Conservation (phyloP, 176 grass and related monocot genomes). For the Hordeum vulgare region MorexV3_pseudomolecules_assembly NC_058519.1:54561445-54561944, state of each 20-base stretch:
- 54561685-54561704: conserved; percentile 31
- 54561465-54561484: conserved; percentile 42
- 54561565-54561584: conserved; percentile 5
- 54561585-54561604: not conserved
- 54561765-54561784: not conserved
- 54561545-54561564: not conserved
- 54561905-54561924: too few species aligned
- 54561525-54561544: conserved; percentile 55
- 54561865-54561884: too few species aligned
- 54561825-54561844: not conserved
- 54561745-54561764: not conserved
- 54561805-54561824: not conserved
- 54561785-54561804: not conserved
- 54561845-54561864: not conserved
- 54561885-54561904: too few species aligned
- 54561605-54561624: not conserved
- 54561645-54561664: conserved; percentile 5
- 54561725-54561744: not conserved
- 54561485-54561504: not conserved
- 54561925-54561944: too few species aligned
- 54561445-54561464: not conserved
- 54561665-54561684: conserved; percentile 15
- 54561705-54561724: not conserved
- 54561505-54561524: not conserved
- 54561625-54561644: conserved; percentile 30